These are phyloP conservation scores for Tulasnella sp. DNA, from an alignment of 768 basidiomycete species.

Conservation along the genomic window DNA sequence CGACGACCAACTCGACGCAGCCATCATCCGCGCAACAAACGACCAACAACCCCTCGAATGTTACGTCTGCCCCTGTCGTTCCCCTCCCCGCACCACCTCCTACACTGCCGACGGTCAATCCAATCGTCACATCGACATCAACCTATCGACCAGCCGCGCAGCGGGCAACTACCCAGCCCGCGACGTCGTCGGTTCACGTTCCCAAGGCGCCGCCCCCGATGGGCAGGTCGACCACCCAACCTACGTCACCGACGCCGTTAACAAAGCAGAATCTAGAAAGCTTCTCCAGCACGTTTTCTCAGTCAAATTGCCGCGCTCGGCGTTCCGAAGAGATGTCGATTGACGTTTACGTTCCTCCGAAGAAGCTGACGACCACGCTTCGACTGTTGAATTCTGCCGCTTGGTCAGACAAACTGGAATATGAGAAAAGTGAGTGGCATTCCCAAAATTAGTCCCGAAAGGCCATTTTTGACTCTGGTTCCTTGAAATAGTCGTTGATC, in stretches of 20 bases:
- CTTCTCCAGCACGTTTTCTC: neutral
- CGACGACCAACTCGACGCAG: no score
- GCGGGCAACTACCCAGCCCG: neutral
- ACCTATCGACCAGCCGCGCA: neutral
- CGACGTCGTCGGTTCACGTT: neutral
- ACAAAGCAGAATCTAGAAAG: neutral
- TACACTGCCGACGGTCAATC: neutral
- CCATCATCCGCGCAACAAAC: neutral
- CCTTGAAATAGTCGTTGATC: neutral
- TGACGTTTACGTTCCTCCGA: neutral
- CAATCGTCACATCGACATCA: neutral
- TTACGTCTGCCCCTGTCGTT: no score
- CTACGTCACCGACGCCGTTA: neutral
- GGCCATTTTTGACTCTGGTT: neutral
- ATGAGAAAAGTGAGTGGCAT: neutral
- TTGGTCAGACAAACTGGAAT: neutral
- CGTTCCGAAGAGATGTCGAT: neutral
- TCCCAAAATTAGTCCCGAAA: neutral
- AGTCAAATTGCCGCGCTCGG: neutral
- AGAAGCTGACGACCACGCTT: neutral
- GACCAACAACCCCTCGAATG: no score
- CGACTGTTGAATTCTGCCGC: neutral
- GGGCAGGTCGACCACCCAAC: neutral
- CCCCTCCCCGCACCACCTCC: no score
- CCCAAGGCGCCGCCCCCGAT: neutral